Conservation (phyloP, 2,329 filamentous ascomycete species). For the Hypoxylon sp. region DNA sequence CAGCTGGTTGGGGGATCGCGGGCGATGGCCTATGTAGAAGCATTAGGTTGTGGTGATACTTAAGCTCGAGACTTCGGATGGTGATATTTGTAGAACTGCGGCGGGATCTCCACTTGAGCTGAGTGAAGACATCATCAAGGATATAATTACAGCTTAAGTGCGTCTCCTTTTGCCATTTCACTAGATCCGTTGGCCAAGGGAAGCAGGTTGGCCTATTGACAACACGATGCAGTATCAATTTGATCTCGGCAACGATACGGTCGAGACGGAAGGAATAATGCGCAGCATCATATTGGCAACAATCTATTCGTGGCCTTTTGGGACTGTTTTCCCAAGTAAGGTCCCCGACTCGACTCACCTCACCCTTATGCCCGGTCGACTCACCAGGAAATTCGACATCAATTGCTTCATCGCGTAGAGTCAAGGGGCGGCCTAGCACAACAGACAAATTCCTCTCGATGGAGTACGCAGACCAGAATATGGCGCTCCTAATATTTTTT, state of each 20-base stretch:
- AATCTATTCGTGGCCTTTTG: constrained; percentile 36
- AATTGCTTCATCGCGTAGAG: constrained; percentile 48
- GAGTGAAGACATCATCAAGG: constrained; percentile 24
- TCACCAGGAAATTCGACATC: constrained; percentile 44
- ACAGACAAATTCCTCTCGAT: constrained; percentile 50
- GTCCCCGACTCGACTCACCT: background rate
- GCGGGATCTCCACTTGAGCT: constrained; percentile 15
- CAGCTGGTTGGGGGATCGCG: constrained; percentile 47
- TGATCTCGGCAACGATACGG: constrained; percentile 38
- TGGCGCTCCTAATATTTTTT: constrained; percentile 45
- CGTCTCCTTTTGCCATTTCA: constrained; percentile 43
- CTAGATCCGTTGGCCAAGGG: constrained; percentile 47
- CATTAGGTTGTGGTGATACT: constrained; percentile 53
- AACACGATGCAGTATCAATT: constrained; percentile 41
- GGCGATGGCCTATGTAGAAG: constrained; percentile 53
- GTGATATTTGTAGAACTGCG: constrained; percentile 19
- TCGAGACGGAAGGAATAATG: constrained; percentile 41
- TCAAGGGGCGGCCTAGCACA: constrained; percentile 49
- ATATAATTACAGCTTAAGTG: constrained; percentile 41
- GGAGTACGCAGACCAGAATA: constrained; percentile 52
- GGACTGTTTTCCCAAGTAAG: constrained; percentile 1
- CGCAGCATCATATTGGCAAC: constrained; percentile 30
- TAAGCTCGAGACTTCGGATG: constrained; percentile 49
- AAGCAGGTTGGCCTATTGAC: constrained; percentile 47
- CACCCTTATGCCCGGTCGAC: constrained; percentile 4